A percentile compares a stretch with the other conserved stretches of the same genome.
phyloP scores from a whole-genome alignment of 768 basidiomycete genomes.

The Lyophyllum decastes region DNA sequence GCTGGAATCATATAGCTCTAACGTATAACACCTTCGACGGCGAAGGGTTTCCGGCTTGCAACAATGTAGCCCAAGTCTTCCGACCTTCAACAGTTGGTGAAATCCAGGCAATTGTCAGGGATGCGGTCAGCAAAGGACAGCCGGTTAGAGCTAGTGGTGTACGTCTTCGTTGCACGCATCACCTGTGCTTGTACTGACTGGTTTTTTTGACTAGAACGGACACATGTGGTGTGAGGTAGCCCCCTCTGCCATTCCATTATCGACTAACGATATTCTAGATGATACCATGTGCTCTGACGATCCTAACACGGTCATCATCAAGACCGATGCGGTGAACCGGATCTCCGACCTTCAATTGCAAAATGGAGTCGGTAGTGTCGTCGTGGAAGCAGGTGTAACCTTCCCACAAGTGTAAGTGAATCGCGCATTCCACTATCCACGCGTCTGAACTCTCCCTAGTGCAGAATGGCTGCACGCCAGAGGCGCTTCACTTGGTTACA shows the following conservation, averaged over 20 bases:
- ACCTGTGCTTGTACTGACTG: not conserved
- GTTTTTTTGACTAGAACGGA: constrained; percentile 26
- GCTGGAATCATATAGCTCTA: constrained; percentile 12
- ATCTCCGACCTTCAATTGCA: constrained; percentile 32
- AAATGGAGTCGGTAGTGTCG: constrained; percentile 28
- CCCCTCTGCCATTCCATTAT: not conserved
- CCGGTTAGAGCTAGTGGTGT: constrained; percentile 37
- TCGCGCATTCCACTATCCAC: not conserved
- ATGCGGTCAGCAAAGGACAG: constrained; percentile 27
- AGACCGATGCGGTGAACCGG: constrained; percentile 32
- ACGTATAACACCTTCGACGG: constrained; percentile 39
- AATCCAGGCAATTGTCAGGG: constrained; percentile 32
- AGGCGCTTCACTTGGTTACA: constrained; percentile 33
- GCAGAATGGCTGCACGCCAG: constrained; percentile 36
- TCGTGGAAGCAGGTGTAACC: constrained; percentile 37
- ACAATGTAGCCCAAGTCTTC: constrained; percentile 29
- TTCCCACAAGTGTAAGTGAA: constrained; percentile 34
- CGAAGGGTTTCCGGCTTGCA: constrained; percentile 34
- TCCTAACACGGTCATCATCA: constrained; percentile 33
- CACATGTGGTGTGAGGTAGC: constrained; percentile 38
- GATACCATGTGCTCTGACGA: constrained; percentile 41
- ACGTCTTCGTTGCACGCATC: constrained; percentile 7
- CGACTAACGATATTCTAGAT: constrained; percentile 18
- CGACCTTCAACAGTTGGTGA: constrained; percentile 32
- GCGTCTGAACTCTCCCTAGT: constrained; percentile 12